These are phyloP conservation scores for Plantago lanceolata DNA, from an alignment of 305 asterid species.

Conservation along the genomic window DNA sequence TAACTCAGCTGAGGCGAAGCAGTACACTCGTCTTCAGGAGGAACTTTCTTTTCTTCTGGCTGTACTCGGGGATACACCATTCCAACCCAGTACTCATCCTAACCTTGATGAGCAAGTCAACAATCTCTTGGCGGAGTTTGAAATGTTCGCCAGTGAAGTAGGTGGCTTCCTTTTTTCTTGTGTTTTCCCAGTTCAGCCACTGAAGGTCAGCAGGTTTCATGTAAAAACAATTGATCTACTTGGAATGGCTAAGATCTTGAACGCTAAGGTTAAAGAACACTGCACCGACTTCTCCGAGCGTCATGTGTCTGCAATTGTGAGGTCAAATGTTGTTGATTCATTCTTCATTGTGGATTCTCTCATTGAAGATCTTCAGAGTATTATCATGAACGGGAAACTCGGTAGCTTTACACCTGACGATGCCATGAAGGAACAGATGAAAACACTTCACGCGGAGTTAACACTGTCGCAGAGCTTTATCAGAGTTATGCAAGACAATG, in stretches of 20 bases:
- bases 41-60: constrained; percentile 18
- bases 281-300: background rate
- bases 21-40: background rate
- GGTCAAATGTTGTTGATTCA: background rate
- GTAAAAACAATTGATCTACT: background rate
- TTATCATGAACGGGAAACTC: background rate
- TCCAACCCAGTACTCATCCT: background rate
- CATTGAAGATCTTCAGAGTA: constrained; percentile 11
- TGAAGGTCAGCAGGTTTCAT: background rate
- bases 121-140: constrained; percentile 5
- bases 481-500: background rate
- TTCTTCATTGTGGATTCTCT: constrained; percentile 18
- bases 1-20: background rate
- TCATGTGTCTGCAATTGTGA: background rate
- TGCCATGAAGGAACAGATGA: constrained; percentile 8
- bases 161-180: constrained; percentile 5
- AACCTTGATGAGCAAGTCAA: background rate
- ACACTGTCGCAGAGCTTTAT: constrained; percentile 1
- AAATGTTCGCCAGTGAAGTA: constrained; percentile 19
- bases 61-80: constrained; percentile 11
- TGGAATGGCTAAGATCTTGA: background rate
- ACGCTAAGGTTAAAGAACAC: background rate
- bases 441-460: constrained; percentile 13
- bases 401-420: background rate
- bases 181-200: background rate